Evolutionary conservation across 1,139 yeast genomes (phyloP).

Genomic region (Debaryomycetaceae sp.): DNA sequence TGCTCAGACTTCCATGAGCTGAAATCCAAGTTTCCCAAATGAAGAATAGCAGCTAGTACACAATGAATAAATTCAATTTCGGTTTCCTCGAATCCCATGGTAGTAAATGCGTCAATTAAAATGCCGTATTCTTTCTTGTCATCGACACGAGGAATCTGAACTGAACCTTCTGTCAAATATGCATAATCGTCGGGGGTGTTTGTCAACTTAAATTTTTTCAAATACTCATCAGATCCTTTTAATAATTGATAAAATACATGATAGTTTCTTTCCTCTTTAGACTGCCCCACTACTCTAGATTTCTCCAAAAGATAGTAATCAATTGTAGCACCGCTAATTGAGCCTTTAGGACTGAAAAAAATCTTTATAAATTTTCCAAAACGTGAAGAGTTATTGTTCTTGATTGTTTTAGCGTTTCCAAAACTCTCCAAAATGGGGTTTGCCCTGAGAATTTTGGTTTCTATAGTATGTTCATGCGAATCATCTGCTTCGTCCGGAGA

Average conservation of each 20-base stretch:
- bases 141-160: constrained; percentile 63
- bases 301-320: constrained; percentile 94
- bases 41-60: constrained; percentile 73
- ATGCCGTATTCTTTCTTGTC: constrained; percentile 66
- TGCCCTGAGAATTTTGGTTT: constrained; percentile 84
- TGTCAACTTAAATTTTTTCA: constrained; percentile 47
- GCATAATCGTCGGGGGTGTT: constrained; percentile 46
- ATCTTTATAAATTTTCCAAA: constrained; percentile 95
- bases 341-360: constrained; percentile 62
- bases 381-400: constrained; percentile 92
- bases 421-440: constrained; percentile 95
- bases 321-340: constrained; percentile 83
- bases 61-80: constrained; percentile 63
- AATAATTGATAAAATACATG: constrained; percentile 89
- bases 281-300: constrained; percentile 86
- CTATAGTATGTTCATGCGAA: constrained; percentile 42
- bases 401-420: constrained; percentile 95
- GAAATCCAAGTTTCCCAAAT: constrained; percentile 81
- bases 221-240: constrained; percentile 57
- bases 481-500: constrained; percentile 27
- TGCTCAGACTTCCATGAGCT: constrained; percentile 73
- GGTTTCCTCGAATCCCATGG: constrained; percentile 62
- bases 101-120: constrained; percentile 63
- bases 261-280: constrained; percentile 76
- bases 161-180: constrained; percentile 53